Conservation (phyloP, 495 filamentous ascomycete species). For the Neurospora sp. region DNA sequence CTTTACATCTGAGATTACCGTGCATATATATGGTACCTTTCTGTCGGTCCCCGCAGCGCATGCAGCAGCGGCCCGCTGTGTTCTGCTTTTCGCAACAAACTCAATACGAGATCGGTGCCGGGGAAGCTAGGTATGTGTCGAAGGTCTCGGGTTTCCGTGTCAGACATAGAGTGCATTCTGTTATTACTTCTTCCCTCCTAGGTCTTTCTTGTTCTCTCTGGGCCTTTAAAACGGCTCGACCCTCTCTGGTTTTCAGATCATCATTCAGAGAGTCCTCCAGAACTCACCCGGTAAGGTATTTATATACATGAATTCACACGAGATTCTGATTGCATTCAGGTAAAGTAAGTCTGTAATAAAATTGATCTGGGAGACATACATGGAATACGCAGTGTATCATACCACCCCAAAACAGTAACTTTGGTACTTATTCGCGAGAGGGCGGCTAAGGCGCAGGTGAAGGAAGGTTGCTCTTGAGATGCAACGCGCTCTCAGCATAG, state of each 20-base stretch:
- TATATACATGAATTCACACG: neutral
- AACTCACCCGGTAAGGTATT: neutral
- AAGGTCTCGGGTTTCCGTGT: neutral
- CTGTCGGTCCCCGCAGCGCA: neutral
- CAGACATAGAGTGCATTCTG: neutral
- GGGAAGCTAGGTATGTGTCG: neutral
- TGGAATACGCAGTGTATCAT: neutral
- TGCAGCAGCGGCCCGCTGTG: neutral
- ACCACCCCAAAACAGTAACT: neutral
- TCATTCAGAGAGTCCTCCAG: neutral
- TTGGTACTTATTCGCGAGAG: neutral
- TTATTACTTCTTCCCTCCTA: neutral
- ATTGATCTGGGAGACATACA: neutral
- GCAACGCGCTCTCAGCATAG: too few species aligned
- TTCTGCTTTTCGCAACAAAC: neutral
- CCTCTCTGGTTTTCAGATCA: neutral
- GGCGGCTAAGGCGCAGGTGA: neutral
- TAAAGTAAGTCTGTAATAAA: neutral
- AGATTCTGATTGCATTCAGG: neutral
- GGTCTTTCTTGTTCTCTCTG: neutral
- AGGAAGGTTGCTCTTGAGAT: neutral
- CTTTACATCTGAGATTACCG: neutral
- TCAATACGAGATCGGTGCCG: neutral
- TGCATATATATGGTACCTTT: neutral
- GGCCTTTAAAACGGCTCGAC: neutral